Evolutionary conservation across 257 asterid genomes (phyloP), one percentile per base, ranked within the genome.

Genomic region (Linderniella brevidens): DNA sequence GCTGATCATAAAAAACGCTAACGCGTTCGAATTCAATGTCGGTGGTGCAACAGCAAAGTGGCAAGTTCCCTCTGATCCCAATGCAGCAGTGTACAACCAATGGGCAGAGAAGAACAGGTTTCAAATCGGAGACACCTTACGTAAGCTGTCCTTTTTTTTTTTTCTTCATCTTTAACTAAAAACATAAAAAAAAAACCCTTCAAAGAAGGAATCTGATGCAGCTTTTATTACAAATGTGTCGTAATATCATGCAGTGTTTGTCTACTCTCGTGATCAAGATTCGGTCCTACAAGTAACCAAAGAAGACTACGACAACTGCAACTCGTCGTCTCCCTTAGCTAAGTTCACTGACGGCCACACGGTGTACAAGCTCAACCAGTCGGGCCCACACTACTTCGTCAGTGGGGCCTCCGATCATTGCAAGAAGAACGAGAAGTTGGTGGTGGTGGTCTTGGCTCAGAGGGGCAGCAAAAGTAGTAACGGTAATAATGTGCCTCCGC

Each of bases 351-450:
- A 64, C 29, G 81, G 92, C 18, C 70, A 68, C 46, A 72, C 75
- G 0, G 69, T 42, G 35, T 58, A 67, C 69, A 61, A 17, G 11
- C 44, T 75, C n/a, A 44, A 64, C 17, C 73, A 65, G 16, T 75
- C 79, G 11, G 92, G 84, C 5, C 55, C 79, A 5, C 37, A 62
- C 55, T 72, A 66, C 52, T 78, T 75, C 74, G 69, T 78, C 2
- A 78, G 90, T 19, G 80, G 90, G 1, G 60, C 57, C 42, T 55
- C 63, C 20, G 80, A 78, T 11, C 67, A 72, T 55, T 78, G 90
- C 54, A 63, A 36, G 50, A 78, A 78, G 61, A 71, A 69, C 17
- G 71, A 78, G 20, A 78, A 75, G 59, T 1, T 78, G 58, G 11
- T 43, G 0, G 63, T 69, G 25, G 56, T 72, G 0, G 84, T 78